Evolutionary conservation across 768 basidiomycete species (phyloP).

Genomic region (Boletus subcaerulescens): DNA sequence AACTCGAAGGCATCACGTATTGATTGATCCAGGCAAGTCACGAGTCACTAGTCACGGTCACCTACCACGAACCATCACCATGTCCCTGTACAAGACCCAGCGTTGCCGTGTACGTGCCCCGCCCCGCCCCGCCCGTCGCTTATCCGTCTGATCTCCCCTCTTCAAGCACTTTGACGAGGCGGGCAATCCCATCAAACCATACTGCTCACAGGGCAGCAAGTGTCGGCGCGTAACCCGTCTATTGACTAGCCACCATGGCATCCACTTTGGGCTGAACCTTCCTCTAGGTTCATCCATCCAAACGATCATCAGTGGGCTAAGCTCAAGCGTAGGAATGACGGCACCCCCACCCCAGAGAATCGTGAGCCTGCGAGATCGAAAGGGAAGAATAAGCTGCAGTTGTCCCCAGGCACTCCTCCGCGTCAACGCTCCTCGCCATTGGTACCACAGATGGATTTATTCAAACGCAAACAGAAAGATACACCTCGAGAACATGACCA

Average conservation of each 20-base stretch:
- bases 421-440: conserved; percentile 35
- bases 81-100: conserved; percentile 42
- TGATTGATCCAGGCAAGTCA: conserved; percentile 4
- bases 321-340: conserved; percentile 17
- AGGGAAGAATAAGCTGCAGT: conserved; percentile 20
- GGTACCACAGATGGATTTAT: conserved; percentile 44
- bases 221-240: conserved; percentile 43
- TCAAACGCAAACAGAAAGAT: conserved; percentile 31
- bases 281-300: conserved; percentile 48
- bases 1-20: no score
- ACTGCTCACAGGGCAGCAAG: conserved; percentile 44
- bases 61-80: conserved; percentile 12
- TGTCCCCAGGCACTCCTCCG: conserved; percentile 17
- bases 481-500: conserved; percentile 21
- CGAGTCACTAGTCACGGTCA: conserved; percentile 25
- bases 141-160: conserved; percentile 15
- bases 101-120: conserved; percentile 43
- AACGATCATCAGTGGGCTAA: conserved; percentile 42
- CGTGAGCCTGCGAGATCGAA: conserved; percentile 23
- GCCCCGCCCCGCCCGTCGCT: conserved; percentile 4
- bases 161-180: conserved; percentile 47
- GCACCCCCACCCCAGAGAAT: conserved; percentile 19
- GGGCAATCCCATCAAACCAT: conserved; percentile 41
- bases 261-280: conserved; percentile 4
- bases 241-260: conserved; percentile 5